phyloP scores from a whole-genome alignment of 148 eudicot species.

The Vaccinium vitisidaea region DNA sequence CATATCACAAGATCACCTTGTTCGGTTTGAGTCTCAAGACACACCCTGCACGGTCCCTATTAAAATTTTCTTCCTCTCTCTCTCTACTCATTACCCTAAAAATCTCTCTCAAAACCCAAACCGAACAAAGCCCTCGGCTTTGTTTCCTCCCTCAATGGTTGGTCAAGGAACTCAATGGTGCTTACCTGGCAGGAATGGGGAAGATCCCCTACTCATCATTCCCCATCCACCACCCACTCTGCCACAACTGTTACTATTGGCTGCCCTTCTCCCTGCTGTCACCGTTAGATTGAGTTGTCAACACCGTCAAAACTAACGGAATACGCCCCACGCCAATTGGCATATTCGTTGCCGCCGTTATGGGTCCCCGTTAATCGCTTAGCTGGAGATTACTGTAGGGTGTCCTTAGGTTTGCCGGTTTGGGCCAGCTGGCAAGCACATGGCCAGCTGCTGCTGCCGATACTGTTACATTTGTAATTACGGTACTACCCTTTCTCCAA shows the following conservation, averaged over 20 bases:
- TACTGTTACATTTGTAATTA: not conserved
- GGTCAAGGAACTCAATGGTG: constrained; percentile 3
- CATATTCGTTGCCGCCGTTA: constrained; percentile 11
- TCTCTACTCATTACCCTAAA: too few species aligned
- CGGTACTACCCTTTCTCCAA: not conserved
- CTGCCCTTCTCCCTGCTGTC: not conserved
- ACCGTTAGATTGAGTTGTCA: not conserved
- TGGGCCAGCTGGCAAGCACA: constrained; percentile 51
- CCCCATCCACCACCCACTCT: constrained; percentile 11
- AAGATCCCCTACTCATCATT: constrained; percentile 21
- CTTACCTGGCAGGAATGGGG: constrained; percentile 24
- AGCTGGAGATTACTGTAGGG: constrained; percentile 39
- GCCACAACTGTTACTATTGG: too few species aligned
- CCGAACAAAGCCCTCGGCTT: too few species aligned
- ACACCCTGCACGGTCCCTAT: too few species aligned
- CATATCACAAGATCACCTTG: too few species aligned
- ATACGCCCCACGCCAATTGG: not conserved
- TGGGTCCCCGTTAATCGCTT: constrained; percentile 23
- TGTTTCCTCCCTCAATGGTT: too few species aligned
- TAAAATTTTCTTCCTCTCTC: fast-evolving
- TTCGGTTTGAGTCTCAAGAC: too few species aligned
- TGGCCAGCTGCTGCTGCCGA: constrained; percentile 33
- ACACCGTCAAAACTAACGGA: constrained; percentile 2
- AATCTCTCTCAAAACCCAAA: too few species aligned
- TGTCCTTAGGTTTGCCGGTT: constrained; percentile 1